Base-by-base conservation (phyloP, 257 asterid species). In the Lavandula angustifolia region DNA sequence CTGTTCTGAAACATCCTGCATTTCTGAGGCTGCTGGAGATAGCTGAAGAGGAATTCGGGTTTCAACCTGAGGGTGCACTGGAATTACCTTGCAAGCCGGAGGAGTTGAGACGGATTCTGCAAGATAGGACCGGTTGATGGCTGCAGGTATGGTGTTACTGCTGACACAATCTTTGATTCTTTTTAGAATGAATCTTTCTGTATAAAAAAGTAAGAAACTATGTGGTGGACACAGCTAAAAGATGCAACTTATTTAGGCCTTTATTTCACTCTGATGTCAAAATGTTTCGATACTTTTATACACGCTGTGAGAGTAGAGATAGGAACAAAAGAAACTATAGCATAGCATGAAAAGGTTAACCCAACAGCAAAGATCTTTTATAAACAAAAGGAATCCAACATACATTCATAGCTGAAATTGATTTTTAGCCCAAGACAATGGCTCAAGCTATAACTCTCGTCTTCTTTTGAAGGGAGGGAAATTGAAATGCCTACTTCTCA, bases 41-140 rank as follows among this genome's bases (percentile, higher is more conserved):
- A 53, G 84, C 84, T 0, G 78, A 79, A 22, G 78, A 75, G 29
- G 78, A 79, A 6, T 79, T 72, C n/a, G 80, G 84, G 66, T 72
- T 64, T 18, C 74, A 44, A 10, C 76, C 60, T 29, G 57, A 31
- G 1, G 84, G 84, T 5, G 76, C 78, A 1, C 72, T 79, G 5
- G 60, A 71, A 9, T 54, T 79, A 9, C 84, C 84, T 0, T 79
- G 84, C 55, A 66, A 11, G 34, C 74, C 80, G 1, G 76, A 79
- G 9, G 80, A 79, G 75, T 37, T 79, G 4, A 27, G 9, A 2
- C 69, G 64, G 60, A 75, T 75, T 68, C 63, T 75, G 65, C 71
- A 60, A 41, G 84, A 72, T 11, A 67, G 49, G 71, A 47, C 43
- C 10, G 47, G 56, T 9, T 62, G 7, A 11, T 41, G 32, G 11